Percentiles rank a stretch among this genome's conserved stretches.
Evolutionary conservation across 495 filamentous ascomycete genomes (phyloP).

Genomic region (Talaromyces liani): DNA sequence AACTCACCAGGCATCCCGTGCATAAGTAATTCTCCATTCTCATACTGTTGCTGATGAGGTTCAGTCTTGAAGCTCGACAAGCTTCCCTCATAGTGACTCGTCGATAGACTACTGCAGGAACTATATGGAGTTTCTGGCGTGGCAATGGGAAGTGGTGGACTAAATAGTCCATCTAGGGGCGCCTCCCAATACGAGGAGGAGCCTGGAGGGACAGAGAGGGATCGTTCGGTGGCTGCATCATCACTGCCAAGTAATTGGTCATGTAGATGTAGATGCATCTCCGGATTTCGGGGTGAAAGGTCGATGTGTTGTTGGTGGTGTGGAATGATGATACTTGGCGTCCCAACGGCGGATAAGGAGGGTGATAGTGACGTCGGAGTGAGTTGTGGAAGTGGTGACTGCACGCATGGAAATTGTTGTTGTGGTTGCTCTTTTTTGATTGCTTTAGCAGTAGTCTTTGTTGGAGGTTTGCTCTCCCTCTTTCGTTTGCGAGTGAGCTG

Average conservation of each 20-base stretch:
- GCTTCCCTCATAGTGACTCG: neutral
- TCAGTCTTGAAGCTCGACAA: neutral
- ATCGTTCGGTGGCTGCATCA: neutral
- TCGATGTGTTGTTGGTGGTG: neutral
- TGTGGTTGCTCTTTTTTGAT: neutral
- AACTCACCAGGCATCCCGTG: neutral
- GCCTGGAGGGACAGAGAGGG: neutral
- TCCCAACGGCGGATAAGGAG: neutral
- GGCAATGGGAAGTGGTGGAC: neutral
- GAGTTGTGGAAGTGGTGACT: neutral
- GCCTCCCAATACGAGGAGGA: neutral
- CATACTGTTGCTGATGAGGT: neutral
- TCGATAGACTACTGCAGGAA: constrained; percentile 3
- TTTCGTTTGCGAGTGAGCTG: constrained; percentile 6
- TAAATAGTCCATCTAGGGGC: neutral
- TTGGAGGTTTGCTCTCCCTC: neutral
- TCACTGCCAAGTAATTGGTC: neutral
- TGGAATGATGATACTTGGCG: neutral
- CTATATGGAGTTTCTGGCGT: constrained; percentile 6
- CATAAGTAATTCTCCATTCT: neutral
- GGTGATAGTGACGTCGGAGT: neutral
- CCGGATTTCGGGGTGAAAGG: neutral
- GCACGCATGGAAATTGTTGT: neutral
- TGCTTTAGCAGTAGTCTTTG: neutral
- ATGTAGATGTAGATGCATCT: neutral